Evolutionary conservation across 768 basidiomycete genomes (phyloP).

Genomic region (Boletus barrowsii): DNA sequence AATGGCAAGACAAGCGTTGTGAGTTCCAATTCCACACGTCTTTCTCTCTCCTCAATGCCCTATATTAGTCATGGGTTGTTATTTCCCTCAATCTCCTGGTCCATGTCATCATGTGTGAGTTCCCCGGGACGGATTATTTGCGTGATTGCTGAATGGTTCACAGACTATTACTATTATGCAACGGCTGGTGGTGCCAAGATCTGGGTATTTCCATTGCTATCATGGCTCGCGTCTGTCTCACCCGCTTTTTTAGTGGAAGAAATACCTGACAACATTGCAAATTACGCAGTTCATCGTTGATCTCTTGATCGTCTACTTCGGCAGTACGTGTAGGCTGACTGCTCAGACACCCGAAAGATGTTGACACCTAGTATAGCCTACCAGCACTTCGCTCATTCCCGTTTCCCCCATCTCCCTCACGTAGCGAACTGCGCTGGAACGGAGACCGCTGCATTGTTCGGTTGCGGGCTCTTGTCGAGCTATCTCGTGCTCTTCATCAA

Average conservation of each 20-base stretch:
- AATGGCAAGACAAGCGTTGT: slow-evolving; percentile 94
- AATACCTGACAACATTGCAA: slow-evolving; percentile 95
- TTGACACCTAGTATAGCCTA: slow-evolving; percentile 49
- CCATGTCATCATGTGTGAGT: slow-evolving; percentile 97
- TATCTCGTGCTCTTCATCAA: slow-evolving; percentile 96
- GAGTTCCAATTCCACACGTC: slow-evolving; percentile 31
- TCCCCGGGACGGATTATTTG: not conserved
- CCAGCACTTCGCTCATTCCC: slow-evolving; percentile 70
- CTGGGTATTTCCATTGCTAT: slow-evolving; percentile 60
- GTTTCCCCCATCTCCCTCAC: slow-evolving; percentile 63
- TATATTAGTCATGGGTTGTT: slow-evolving; percentile 88
- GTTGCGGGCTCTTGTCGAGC: slow-evolving; percentile 82
- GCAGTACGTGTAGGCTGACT: slow-evolving; percentile 58
- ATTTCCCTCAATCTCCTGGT: slow-evolving; percentile 88
- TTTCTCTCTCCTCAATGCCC: not conserved
- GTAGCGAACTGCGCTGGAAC: slow-evolving; percentile 85
- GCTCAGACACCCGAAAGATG: not conserved
- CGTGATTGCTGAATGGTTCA: not conserved
- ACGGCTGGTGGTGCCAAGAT: slow-evolving; percentile 96
- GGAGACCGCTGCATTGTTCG: slow-evolving; percentile 83
- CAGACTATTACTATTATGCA: slow-evolving; percentile 99
- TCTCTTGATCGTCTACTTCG: slow-evolving; percentile 88
- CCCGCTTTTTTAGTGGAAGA: slow-evolving; percentile 78
- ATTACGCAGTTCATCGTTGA: slow-evolving; percentile 96
- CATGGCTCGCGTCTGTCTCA: slow-evolving; percentile 1